Evolutionary conservation across 2,329 filamentous ascomycete species (phyloP), one percentile per base, ranked within the genome.

Genomic region (Chalara sp.): DNA sequence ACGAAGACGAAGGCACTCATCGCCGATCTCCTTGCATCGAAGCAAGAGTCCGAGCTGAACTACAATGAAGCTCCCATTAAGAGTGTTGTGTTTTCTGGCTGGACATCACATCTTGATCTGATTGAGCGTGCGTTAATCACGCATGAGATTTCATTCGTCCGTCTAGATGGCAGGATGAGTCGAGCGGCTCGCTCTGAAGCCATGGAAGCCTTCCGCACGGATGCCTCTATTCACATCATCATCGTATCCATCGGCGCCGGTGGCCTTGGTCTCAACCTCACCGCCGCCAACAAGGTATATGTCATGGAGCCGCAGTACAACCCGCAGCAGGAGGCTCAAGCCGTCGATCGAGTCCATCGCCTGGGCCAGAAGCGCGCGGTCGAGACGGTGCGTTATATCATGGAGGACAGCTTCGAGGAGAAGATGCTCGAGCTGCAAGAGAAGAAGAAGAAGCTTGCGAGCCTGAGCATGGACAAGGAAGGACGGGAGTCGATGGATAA

Each of bases 271-370:
- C 81, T 97, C 39, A 97, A 97, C 64, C 73, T 97, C 49, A 96
- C 91, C 0, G 76, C 87, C 0, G 92, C 86, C 32, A 93, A 84
- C 65, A 86, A 81, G 50, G 92, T 95, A 11, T 97, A 93, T 66
- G 87, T 97, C 61, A 97, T 99, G 92, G 93, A 99, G 67, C 93
- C 93, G 5, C 91, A 96, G 65, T 99, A 92, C 72, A 99, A 99
- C 63, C 93, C 93, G 0, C 91, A 90, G 0, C 89, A 91, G 0
- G 92, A 99, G 68, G 88, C 90, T 5, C 93, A 99, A 70, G 93
- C 93, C 2, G 79, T 97, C 6, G 93, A 97, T 66, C 88, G 93
- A 32, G 89, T 99, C 5, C 91, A 96, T 67, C 84, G 91, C 13
- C 74, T 96, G 1, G 91, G 93, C 0, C 93, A 99, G 72, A 93